Conservation (phyloP, 1,284 basidiomycete species). For the Schizophyllum commune region DNA sequence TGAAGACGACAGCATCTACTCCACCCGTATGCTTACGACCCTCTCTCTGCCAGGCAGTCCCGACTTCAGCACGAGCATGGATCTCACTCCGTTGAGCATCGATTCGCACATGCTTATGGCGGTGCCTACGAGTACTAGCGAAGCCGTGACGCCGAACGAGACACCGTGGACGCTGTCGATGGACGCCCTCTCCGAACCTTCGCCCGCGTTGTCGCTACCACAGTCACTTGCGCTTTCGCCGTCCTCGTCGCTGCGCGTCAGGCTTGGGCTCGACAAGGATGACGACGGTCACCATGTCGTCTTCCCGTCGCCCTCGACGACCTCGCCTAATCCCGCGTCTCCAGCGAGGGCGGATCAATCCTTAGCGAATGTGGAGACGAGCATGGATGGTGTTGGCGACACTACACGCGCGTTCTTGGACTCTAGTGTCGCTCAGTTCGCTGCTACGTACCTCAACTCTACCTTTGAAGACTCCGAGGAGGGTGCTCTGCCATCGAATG, state of each 20-base stretch:
- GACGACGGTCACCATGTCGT: neutral
- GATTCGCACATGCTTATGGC: neutral
- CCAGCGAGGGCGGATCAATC: neutral
- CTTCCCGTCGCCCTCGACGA: conserved; percentile 1
- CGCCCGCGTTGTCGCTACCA: conserved; percentile 1
- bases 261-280: neutral
- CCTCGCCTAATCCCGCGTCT: neutral
- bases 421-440: neutral
- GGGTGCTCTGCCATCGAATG: neutral
- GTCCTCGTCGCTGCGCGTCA: conserved; percentile 1
- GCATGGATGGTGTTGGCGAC: conserved; percentile 5
- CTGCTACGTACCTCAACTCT: neutral
- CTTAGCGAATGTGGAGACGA: neutral
- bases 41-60: conserved; percentile 16
- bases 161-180: conserved; percentile 13
- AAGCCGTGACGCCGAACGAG: conserved; percentile 4
- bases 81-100: conserved; percentile 2
- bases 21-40: conserved; percentile 11
- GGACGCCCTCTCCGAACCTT: conserved; percentile 12
- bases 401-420: neutral
- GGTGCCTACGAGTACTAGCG: conserved; percentile 8
- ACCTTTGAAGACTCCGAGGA: neutral
- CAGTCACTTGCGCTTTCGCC: conserved; percentile 7
- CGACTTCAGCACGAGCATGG: conserved; percentile 10
- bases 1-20: neutral